These are phyloP conservation scores for Multifurca ochricompacta DNA, from an alignment of 768 basidiomycete genomes.

Conservation along the genomic window DNA sequence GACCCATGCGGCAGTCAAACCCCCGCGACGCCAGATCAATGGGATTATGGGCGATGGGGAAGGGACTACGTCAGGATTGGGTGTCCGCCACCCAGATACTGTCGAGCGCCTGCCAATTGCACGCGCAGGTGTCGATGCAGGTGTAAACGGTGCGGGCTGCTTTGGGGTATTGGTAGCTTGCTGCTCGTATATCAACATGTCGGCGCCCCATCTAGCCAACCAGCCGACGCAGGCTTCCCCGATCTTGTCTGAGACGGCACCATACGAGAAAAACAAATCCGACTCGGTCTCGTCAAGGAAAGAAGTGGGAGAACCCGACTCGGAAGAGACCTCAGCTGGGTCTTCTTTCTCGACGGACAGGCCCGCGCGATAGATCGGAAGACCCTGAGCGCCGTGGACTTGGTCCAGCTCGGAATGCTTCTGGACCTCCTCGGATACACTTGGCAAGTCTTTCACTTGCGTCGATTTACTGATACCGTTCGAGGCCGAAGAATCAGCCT, in stretches of 20 bases:
- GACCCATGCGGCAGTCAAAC: slow-evolving; percentile 67
- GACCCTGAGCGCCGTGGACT: neutral
- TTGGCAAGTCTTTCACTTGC: neutral
- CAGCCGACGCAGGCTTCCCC: slow-evolving; percentile 86
- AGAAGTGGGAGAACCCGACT: slow-evolving; percentile 23
- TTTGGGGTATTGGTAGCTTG: slow-evolving; percentile 20
- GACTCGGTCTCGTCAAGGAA: slow-evolving; percentile 20
- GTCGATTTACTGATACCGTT: neutral
- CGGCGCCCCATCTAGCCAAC: slow-evolving; percentile 78
- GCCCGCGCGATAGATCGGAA: neutral
- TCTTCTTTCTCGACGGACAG: slow-evolving; percentile 22
- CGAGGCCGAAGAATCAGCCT: slow-evolving; percentile 26
- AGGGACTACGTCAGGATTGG: neutral
- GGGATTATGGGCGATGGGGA: slow-evolving; percentile 31
- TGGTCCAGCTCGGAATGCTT: slow-evolving; percentile 4
- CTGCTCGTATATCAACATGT: slow-evolving; percentile 65
- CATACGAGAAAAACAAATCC: slow-evolving; percentile 59
- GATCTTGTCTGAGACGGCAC: slow-evolving; percentile 84
- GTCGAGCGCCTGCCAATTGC: slow-evolving; percentile 13
- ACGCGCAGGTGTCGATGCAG: neutral
- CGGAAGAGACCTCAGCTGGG: slow-evolving; percentile 21
- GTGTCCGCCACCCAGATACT: slow-evolving; percentile 3
- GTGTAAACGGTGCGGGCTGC: neutral
- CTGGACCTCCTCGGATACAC: slow-evolving; percentile 7
- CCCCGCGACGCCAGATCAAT: slow-evolving; percentile 65